Base-by-base conservation (phyloP, 2,329 filamentous ascomycete species). In the Diaporthe sp. region DNA sequence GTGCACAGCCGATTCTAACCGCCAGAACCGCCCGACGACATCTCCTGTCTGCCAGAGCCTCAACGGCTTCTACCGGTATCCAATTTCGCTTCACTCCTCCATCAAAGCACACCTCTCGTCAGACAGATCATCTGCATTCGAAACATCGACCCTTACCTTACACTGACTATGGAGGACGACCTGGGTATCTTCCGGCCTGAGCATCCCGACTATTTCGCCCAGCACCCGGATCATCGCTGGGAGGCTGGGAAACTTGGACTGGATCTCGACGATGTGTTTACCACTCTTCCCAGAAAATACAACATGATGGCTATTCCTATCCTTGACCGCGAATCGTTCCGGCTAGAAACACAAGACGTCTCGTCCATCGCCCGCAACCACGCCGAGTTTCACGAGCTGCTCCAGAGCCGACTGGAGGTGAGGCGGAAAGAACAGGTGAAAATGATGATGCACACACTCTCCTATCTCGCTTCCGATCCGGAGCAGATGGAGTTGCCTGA, bases 231-330 rank as follows among this genome's bases (percentile, higher is more conserved):
- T n/a, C n/a, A n/a, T n/a, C n/a, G n/a, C n/a, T n/a, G n/a, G n/a
- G n/a, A n/a, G n/a, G n/a, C n/a, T n/a, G n/a, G n/a, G n/a, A n/a
- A n/a, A n/a, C n/a, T n/a, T n/a, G n/a, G n/a, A n/a, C n/a, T n/a
- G n/a, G n/a, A n/a, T n/a, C 56, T 61, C 56, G 56, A 61, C 32
- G 56, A 61, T 39, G 56, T 61, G 15, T 61, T 61, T 25, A 61
- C 56, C 30, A 39, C 32, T 25, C 56, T 61, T 25, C 56, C 30
- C 56, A 61, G n/a, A 42, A 32, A 61, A 61, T 61, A 12, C 30
- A 61, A 61, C 30, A 19, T 42, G 9, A 61, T 61, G 56, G 25
- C 56, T 25, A 39, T 61, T 25, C 56, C 56, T 22, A 61, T 39
- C 32, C 56, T 35, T 42, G 56, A 61, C 56, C 56, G 56, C 56